A percentile compares a stretch with the other conserved stretches of the same genome.
phyloP scores from a whole-genome alignment of 768 basidiomycete species.

The Phaffia tasmanica region DNA sequence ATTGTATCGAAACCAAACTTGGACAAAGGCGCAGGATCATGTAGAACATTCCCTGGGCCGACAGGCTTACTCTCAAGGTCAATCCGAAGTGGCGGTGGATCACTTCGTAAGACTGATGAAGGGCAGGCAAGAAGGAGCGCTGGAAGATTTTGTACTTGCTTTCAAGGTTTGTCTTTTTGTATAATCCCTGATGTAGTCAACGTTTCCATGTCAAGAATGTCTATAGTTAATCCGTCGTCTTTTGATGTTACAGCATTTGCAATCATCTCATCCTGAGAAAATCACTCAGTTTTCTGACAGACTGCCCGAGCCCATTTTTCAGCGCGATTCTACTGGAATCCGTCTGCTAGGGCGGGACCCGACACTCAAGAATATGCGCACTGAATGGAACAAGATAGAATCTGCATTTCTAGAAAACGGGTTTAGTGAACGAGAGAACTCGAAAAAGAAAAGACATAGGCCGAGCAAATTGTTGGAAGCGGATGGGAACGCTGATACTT shows the following conservation, averaged over 20 bases:
- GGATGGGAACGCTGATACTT: slow-evolving; percentile 19
- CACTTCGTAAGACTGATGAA: slow-evolving; percentile 63
- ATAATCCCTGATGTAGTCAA: background rate
- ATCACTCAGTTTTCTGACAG: slow-evolving; percentile 42
- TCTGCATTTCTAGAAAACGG: slow-evolving; percentile 50
- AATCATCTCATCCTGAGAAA: slow-evolving; percentile 20
- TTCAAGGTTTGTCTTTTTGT: slow-evolving; percentile 50
- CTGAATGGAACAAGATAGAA: slow-evolving; percentile 54
- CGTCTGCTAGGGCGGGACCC: slow-evolving; percentile 32
- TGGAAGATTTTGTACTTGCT: slow-evolving; percentile 83
- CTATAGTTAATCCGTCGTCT: background rate
- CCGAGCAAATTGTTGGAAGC: slow-evolving; percentile 28
- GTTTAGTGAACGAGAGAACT: slow-evolving; percentile 32
- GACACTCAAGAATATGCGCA: slow-evolving; percentile 1
- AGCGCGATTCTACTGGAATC: slow-evolving; percentile 48
- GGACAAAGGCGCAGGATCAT: slow-evolving; percentile 36
- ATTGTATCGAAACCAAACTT: slow-evolving; percentile 34
- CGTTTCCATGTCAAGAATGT: background rate
- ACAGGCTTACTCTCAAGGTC: slow-evolving; percentile 79
- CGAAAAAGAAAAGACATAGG: slow-evolving; percentile 3
- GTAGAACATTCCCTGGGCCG: slow-evolving; percentile 49
- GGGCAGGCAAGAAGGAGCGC: slow-evolving; percentile 49
- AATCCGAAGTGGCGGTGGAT: slow-evolving; percentile 60
- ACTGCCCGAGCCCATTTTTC: slow-evolving; percentile 59
- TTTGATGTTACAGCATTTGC: slow-evolving; percentile 9